A percentile compares a stretch with the other conserved stretches of the same genome.
phyloP scores from a whole-genome alignment of 495 filamentous ascomycete genomes.

The Delitschia confertaspora region DNA sequence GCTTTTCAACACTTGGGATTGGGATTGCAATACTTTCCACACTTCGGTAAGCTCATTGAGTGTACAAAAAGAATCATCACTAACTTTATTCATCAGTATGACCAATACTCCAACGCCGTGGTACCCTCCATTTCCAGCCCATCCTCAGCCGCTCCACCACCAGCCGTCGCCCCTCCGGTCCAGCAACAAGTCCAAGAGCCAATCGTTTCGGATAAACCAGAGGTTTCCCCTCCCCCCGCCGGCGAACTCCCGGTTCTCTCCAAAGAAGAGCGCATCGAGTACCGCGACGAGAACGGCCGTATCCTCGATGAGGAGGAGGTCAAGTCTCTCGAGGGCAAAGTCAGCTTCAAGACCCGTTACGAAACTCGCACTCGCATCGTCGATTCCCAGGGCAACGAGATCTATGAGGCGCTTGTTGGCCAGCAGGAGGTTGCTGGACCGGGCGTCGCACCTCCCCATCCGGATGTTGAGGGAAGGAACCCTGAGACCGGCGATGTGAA shows the following conservation, averaged over 20 bases:
- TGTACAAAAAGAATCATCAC: background rate
- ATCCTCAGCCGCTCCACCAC: constrained; percentile 10
- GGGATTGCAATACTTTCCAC: constrained; percentile 90
- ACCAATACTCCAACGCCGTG: constrained; percentile 20
- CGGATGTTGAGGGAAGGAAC: constrained; percentile 67
- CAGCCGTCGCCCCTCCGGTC: constrained; percentile 14
- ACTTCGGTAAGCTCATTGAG: constrained; percentile 57
- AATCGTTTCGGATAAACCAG: constrained; percentile 22
- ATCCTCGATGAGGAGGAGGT: constrained; percentile 77
- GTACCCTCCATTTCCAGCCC: constrained; percentile 7
- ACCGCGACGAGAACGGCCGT: constrained; percentile 89
- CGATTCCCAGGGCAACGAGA: constrained; percentile 65
- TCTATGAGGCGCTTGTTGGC: constrained; percentile 39
- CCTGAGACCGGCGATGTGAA: constrained; percentile 47
- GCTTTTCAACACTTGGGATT: constrained; percentile 85
- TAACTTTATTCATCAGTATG: constrained; percentile 20
- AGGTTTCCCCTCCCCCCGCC: constrained; percentile 26
- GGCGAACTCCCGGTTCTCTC: constrained; percentile 39
- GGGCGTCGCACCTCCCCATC: constrained; percentile 61
- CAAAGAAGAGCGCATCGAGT: constrained; percentile 80
- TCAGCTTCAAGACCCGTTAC: constrained; percentile 88
- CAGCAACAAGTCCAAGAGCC: constrained; percentile 24
- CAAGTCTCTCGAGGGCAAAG: constrained; percentile 74
- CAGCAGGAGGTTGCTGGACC: constrained; percentile 15
- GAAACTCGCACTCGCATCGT: constrained; percentile 82